Evolutionary conservation across 73 alveolate genomes (phyloP).

Genomic region (Paramecium biaurelia): DNA sequence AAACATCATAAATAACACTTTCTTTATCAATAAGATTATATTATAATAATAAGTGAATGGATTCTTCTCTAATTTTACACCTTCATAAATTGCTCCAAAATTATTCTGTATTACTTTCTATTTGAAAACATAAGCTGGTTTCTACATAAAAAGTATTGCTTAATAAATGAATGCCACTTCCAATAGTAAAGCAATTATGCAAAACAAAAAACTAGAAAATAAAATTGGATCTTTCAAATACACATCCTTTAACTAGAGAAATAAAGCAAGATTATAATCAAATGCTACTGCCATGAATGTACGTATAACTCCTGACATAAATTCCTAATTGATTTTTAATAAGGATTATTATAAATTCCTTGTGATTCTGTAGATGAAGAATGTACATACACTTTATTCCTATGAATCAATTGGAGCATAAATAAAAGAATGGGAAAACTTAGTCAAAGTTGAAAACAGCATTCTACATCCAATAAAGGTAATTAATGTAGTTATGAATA

Average conservation of each 20-base stretch:
- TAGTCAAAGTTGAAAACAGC: background rate
- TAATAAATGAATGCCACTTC: background rate
- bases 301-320: constrained; percentile 22
- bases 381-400: background rate
- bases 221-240: background rate
- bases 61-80: background rate
- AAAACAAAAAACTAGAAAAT: background rate
- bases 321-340: background rate
- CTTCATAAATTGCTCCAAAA: constrained; percentile 31
- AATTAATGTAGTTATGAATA: background rate
- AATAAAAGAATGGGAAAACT: background rate
- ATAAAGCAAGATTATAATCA: constrained; percentile 26
- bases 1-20: constrained; percentile 40
- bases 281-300: constrained; percentile 45
- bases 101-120: background rate
- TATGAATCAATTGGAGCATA: background rate
- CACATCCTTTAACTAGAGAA: background rate
- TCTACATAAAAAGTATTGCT: background rate
- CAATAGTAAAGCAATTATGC: background rate
- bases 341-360: background rate
- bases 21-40: background rate
- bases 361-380: constrained; percentile 2
- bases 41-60: background rate
- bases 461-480: background rate
- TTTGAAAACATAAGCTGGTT: background rate